Percentiles rank a stretch among this genome's conserved stretches.
Evolutionary conservation across 1,139 yeast species (phyloP).

Genomic region (Protomyces inouyei): DNA sequence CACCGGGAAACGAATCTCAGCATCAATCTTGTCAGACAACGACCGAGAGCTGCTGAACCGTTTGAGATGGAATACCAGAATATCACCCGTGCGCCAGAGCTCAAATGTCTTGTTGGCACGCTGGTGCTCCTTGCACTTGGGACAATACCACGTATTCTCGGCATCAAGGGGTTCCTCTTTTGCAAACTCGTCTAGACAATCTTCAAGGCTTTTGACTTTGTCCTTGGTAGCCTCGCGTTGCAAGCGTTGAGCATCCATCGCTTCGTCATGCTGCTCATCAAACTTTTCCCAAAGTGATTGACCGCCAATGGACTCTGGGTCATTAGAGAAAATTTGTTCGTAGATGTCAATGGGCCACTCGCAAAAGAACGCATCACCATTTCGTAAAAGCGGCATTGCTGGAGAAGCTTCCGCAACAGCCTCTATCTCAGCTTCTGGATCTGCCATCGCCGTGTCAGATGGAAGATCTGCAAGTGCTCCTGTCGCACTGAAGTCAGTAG

Average conservation of each 20-base stretch:
- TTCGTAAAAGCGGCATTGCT: not conserved
- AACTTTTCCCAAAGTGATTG: conserved; percentile 6
- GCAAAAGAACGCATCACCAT: conserved; percentile 54
- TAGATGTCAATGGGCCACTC: conserved; percentile 59
- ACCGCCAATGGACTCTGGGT: conserved; percentile 28
- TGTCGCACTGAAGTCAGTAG: not conserved
- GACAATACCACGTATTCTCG: conserved; percentile 93
- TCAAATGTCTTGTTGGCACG: conserved; percentile 90
- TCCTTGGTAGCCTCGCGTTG: conserved; percentile 40
- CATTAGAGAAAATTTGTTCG: conserved; percentile 49
- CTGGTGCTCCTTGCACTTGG: conserved; percentile 78
- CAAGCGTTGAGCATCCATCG: conserved; percentile 33
- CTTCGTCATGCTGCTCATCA: conserved; percentile 42
- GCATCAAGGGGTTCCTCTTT: conserved; percentile 81
- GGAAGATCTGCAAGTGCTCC: not conserved
- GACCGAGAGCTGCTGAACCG: conserved; percentile 82
- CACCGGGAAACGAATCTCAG: conserved; percentile 80
- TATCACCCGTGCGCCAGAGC: conserved; percentile 87
- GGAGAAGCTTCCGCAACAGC: not conserved
- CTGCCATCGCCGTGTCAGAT: not conserved
- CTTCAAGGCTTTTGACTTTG: conserved; percentile 59
- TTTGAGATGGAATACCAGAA: conserved; percentile 81
- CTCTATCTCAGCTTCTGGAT: not conserved
- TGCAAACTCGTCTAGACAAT: conserved; percentile 71
- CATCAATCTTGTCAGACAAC: conserved; percentile 84